Base-by-base conservation (phyloP, 1,284 basidiomycete genomes). In the Sporisorium iseilematis-ciliati region DNA sequence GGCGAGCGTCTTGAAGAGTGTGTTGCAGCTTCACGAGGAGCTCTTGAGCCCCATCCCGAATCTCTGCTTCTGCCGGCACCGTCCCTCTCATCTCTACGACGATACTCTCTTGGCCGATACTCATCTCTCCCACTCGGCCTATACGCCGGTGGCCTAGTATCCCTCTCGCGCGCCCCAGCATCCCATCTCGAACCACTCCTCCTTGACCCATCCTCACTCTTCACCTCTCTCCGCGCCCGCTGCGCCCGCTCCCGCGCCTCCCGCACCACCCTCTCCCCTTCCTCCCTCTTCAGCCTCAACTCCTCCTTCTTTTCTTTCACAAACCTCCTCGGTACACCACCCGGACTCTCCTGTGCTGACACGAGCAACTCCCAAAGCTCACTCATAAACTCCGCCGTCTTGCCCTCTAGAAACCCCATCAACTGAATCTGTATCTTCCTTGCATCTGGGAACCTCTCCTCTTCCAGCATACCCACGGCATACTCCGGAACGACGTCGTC, bases 401-500 rank as follows among this genome's bases (percentile, higher is more conserved):
- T 86, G 49, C 86, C 85, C 74, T 89, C 88, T 65, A 99, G 89
- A 85, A 99, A 99, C 14, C 96, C 96, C 2, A 91, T 93, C 40
- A 99, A 87, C 77, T 92, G 91, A 67, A 98, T 94, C 86, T 98
- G 95, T 91, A 98, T 94, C 87, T 92, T 94, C 85, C 91, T 91
- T 7, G 95, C 94, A 85, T 99, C 96, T 5, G 94, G 93, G 7
- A 89, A 90, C n/a, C 92, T 91, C 52, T 90, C 88, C 79, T 96
- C 93, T 85, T 99, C 96, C 7, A 99, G 87, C 48, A 97, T 88
- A 21, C 93, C 93, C 90, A 93, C 92, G 18, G 94, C 93, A 84
- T 97, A 98, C 85, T 98, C 96, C 26, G 97, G 91, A 31, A 99
- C 92, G 41, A 99, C 92, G 82, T 99, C 96, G 85, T 99, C 96